These are phyloP conservation scores for Carpinus fangiana DNA, from an alignment of 306 rosid species.

Conservation along the genomic window DNA sequence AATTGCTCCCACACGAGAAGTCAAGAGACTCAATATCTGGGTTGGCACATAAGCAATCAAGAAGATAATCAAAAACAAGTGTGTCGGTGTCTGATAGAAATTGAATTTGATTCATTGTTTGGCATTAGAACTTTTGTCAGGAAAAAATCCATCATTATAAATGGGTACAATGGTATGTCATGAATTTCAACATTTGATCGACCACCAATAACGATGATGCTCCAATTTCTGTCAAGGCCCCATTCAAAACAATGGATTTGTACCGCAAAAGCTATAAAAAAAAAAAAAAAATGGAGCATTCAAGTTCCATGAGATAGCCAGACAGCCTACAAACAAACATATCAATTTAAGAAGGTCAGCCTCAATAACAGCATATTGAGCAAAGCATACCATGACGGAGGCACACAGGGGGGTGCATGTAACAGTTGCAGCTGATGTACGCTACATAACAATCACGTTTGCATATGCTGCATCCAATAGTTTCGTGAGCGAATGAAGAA, in stretches of 20 bases:
- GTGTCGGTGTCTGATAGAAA: neutral
- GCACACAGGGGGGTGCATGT: constrained; percentile 65
- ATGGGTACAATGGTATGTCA: neutral
- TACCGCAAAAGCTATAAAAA: neutral
- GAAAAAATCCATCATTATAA: neutral
- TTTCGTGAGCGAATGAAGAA: constrained; percentile 58
- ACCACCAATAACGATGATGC: neutral
- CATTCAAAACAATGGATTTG: neutral
- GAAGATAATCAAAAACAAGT: neutral
- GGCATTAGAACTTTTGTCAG: neutral
- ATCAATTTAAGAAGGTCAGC: constrained; percentile 13
- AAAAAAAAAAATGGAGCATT: neutral
- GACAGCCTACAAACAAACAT: constrained; percentile 6
- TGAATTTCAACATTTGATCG: neutral
- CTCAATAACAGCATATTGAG: constrained; percentile 2
- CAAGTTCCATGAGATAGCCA: constrained; percentile 10
- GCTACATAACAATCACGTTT: constrained; percentile 87
- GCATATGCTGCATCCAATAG: constrained; percentile 86
- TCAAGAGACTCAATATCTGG: constrained; percentile 70
- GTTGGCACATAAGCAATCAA: constrained; percentile 13
- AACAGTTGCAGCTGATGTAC: constrained; percentile 74
- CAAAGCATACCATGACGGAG: constrained; percentile 83
- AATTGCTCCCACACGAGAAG: constrained; percentile 63
- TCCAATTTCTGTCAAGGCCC: neutral
- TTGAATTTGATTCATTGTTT: neutral